A percentile compares a stretch with the other conserved stretches of the same genome.
Conservation (phyloP, 2,329 filamentous ascomycete species). For the Talaromyces atroroseus region DNA sequence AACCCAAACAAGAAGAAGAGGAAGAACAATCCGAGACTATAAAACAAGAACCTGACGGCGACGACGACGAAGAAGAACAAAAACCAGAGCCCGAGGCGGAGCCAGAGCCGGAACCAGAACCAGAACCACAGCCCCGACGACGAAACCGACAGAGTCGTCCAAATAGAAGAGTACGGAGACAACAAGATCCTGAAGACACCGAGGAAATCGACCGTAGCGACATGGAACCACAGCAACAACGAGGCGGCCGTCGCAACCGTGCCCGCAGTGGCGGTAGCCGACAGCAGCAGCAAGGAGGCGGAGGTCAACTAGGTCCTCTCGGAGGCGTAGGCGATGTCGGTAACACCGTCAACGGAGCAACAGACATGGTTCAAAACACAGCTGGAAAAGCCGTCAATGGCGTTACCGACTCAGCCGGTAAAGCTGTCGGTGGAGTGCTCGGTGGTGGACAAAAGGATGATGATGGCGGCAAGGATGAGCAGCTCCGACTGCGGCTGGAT, state of each 20-base stretch:
- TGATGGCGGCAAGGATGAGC: slow-evolving; percentile 51
- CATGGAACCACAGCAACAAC: slow-evolving; percentile 43
- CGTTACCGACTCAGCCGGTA: slow-evolving; percentile 35
- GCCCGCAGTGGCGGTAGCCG: slow-evolving; percentile 50
- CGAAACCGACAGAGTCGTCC: slow-evolving; percentile 14
- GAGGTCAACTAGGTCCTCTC: slow-evolving; percentile 37
- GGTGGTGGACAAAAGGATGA: slow-evolving; percentile 35
- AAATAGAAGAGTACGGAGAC: slow-evolving; percentile 21
- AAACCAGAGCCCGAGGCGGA: slow-evolving; percentile 25
- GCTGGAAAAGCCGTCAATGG: slow-evolving; percentile 43
- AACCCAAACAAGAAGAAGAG: slow-evolving; percentile 16
- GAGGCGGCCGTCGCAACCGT: slow-evolving; percentile 50
- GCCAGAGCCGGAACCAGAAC: slow-evolving; percentile 41
- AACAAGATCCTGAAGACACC: slow-evolving; percentile 35
- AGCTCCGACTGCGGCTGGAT: slow-evolving; percentile 66
- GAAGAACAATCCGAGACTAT: slow-evolving; percentile 23
- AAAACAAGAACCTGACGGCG: slow-evolving; percentile 13
- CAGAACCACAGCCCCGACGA: slow-evolving; percentile 35
- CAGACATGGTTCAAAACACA: slow-evolving; percentile 49
- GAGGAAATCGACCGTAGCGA: slow-evolving; percentile 32
- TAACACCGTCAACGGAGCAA: slow-evolving; percentile 48
- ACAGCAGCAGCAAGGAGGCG: slow-evolving; percentile 34
- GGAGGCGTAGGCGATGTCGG: slow-evolving; percentile 53
- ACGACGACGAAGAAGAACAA: slow-evolving; percentile 14
- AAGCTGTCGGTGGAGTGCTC: slow-evolving; percentile 37